Evolutionary conservation across 202 grass and related monocot species (phyloP).

Genomic region (Hordeum pubiflorum): DNA sequence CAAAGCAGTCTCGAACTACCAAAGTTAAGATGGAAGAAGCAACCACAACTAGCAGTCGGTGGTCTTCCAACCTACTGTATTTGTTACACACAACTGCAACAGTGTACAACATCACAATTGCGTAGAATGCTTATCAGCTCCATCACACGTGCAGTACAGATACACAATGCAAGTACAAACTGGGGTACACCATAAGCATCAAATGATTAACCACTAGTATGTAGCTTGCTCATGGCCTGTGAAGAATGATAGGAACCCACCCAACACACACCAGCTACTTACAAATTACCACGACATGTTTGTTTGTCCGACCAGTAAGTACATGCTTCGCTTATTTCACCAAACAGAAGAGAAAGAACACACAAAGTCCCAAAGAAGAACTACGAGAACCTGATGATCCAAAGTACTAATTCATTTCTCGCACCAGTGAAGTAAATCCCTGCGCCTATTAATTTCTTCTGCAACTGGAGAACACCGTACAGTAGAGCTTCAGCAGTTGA

Average conservation of each 20-base stretch:
- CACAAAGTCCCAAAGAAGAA: background rate
- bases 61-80: no score
- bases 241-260: background rate
- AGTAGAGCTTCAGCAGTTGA: no score
- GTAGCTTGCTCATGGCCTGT: background rate
- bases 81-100: no score
- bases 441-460: constrained; percentile 77
- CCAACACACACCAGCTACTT: background rate
- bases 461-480: background rate
- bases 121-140: no score
- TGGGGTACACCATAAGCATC: background rate
- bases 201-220: background rate
- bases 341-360: background rate
- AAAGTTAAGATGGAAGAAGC: no score
- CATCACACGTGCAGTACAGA: no score
- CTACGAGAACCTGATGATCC: background rate
- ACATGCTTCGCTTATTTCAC: constrained; percentile 4
- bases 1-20: no score
- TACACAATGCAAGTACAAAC: background rate
- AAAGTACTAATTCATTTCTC: constrained; percentile 22
- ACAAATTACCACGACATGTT: background rate
- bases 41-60: no score
- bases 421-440: constrained; percentile 63
- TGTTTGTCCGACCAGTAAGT: background rate
- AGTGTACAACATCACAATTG: no score